Base-by-base conservation (phyloP, 805 yeast genomes). In the Allodekkera sacchari region DNA sequence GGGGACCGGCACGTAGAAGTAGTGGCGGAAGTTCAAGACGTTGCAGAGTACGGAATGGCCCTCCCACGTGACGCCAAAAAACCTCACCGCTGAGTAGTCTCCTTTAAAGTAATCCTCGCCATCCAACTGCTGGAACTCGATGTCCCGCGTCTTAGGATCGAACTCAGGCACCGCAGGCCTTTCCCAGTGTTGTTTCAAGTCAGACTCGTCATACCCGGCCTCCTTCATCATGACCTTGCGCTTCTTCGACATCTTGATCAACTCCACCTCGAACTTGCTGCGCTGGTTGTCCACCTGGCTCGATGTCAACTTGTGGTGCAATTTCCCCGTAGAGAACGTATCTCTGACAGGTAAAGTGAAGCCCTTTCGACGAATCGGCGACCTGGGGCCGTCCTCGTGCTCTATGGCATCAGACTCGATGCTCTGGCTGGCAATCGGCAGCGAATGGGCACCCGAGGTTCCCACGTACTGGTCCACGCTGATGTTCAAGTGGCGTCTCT, bases 31-130 rank as follows among this genome's bases (percentile, higher is more conserved):
- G 6, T 94, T 95, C 3, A 80, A 71, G 11, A 92, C 92, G 44
- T 82, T 85, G 60, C 97, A 88, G 42, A 88, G 65, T 14, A 92
- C 83, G 0, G 96, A 83, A 49, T 85, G 63, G 4, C 99, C 99
- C 34, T 74, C 78, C 36, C 66, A 72, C 2, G 97, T 87, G 24
- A 94, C 87, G 35, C 99, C 99, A 55, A 88, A 92, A 49, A 94
- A 80, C 34, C 96, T 70, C 22, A 72, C 71, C 12, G 43, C 46
- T 18, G 21, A 18, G 13, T n/a, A 12, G 5, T 31, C 31, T 4
- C 18, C 18, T 7, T 71, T 52, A 18, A 59, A 51, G 3, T 83
- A 71, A 47, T 92, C 98, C 48, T 92, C 97, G 2, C 94, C 95
- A 54, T 92, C 98, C 45, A 92, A 63, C 49, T 92, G 98, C 55